Base-by-base conservation (phyloP, 78 protist species). In the Dictyostelium purpureum region DNA sequence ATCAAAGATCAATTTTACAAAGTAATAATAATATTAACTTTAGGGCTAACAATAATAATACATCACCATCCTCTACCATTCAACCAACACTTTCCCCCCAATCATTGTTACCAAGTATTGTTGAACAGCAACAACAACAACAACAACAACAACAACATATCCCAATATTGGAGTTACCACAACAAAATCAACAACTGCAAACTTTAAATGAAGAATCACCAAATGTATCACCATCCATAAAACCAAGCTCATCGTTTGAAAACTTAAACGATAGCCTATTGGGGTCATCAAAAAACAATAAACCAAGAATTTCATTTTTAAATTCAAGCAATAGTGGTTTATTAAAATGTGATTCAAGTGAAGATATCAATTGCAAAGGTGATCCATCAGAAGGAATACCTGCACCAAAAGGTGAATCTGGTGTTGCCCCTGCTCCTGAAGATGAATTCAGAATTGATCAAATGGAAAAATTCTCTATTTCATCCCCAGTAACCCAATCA, bases 371-470 rank as follows among this genome's bases (percentile, higher is more conserved):
- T 31, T 63, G 71, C 16, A 63, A 63, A 63, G 71, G 71, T 16
- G 71, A 63, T 33, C 71, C 31, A 33, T 63, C 71, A 0, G 71
- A 63, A 63, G 71, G 71, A 18, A 63, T 63, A 33, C 71, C 71
- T 38, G 14, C 45, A 6, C 76, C 76, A 69, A 69, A 69, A 40
- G 54, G 52, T 69, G 47, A 35, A 40, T 38, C 76, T n/a, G 42
- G 28, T 11, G 31, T 21, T 21, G 21, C 54, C 0, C 16, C 47
- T 1, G 19, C 76, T 40, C n/a, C 76, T 5, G n/a, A 47, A 21
- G 6, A 16, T 47, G 12, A 35, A 63, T 63, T 63, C 71, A 16
- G 38, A 31, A n/a, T n/a, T 12, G 24, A 35, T 16, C 71, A 63
- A 63, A 28, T 63, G 21, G 71, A 63, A 16, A 35, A 63, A 14